Conservation (phyloP, 306 rosid genomes). For the Astragalus membranaceus region DNA sequence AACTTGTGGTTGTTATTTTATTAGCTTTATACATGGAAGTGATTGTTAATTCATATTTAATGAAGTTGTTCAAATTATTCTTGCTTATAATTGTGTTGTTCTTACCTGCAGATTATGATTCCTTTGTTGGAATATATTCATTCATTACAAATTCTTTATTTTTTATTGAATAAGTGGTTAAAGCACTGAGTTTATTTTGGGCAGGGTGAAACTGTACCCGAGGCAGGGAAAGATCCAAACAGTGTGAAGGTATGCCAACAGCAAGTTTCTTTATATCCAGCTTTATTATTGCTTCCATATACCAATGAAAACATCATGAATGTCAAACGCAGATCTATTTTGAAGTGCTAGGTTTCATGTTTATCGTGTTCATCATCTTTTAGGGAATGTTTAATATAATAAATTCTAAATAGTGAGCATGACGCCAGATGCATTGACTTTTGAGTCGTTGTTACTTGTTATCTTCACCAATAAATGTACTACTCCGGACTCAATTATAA, state of each 20-base stretch:
- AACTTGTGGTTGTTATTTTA: neutral
- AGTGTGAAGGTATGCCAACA: constrained; percentile 60
- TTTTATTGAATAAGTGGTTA: constrained; percentile 9
- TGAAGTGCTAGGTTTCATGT: neutral
- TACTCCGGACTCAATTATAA: neutral
- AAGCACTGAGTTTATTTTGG: constrained; percentile 27
- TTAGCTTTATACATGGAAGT: neutral
- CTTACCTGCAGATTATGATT: neutral
- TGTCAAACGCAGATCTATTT: neutral
- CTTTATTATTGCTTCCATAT: neutral
- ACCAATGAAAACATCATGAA: neutral
- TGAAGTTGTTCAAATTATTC: neutral
- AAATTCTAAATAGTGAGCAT: neutral
- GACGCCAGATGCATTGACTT: neutral
- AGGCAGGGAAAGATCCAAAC: constrained; percentile 58
- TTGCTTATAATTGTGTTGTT: neutral
- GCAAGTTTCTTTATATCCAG: neutral
- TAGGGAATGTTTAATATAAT: neutral
- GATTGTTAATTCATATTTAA: neutral
- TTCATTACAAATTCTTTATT: neutral
- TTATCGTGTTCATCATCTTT: neutral
- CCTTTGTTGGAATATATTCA: neutral
- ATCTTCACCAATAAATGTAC: neutral
- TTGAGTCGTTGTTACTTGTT: neutral
- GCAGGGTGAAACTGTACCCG: constrained; percentile 87